Conservation (phyloP, 2,329 filamentous ascomycete genomes). For the Pseudogymnoascus sp. region DNA sequence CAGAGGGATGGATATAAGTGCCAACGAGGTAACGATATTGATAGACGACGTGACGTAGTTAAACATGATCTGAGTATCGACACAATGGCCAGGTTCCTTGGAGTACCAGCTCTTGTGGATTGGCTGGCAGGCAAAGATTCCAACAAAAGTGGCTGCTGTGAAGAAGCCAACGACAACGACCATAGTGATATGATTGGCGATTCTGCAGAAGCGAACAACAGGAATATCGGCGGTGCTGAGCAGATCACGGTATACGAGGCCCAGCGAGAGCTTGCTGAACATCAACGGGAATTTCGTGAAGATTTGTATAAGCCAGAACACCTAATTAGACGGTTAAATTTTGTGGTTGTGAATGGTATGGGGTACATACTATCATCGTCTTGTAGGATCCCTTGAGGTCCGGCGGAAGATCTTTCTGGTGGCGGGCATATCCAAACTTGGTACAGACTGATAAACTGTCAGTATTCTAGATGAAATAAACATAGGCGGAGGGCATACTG, state of each 20-base stretch:
- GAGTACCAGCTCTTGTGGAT: conserved; percentile 9
- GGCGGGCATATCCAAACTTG: conserved; percentile 3
- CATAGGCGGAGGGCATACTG: not conserved
- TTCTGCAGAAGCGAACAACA: conserved; percentile 10
- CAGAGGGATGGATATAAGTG: conserved; percentile 12
- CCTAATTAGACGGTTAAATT: not conserved
- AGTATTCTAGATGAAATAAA: not conserved
- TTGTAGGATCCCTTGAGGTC: not conserved
- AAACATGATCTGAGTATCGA: conserved; percentile 11
- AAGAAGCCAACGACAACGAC: conserved; percentile 10
- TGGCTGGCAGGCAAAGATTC: conserved; percentile 9
- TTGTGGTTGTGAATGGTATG: not conserved
- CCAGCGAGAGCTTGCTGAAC: conserved; percentile 13
- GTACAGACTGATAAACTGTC: not conserved
- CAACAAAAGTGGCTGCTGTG: conserved; percentile 9
- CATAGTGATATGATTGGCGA: conserved; percentile 9
- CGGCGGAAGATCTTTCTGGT: not conserved
- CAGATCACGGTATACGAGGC: conserved; percentile 11
- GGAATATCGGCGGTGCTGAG: conserved; percentile 7
- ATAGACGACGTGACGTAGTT: conserved; percentile 10
- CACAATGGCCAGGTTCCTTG: conserved; percentile 6
- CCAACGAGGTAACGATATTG: conserved; percentile 13
- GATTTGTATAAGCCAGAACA: conserved; percentile 14
- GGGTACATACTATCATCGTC: not conserved
- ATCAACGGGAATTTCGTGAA: conserved; percentile 14